Conservation (phyloP, 768 basidiomycete genomes). For the Boletus vinaceobasis region DNA sequence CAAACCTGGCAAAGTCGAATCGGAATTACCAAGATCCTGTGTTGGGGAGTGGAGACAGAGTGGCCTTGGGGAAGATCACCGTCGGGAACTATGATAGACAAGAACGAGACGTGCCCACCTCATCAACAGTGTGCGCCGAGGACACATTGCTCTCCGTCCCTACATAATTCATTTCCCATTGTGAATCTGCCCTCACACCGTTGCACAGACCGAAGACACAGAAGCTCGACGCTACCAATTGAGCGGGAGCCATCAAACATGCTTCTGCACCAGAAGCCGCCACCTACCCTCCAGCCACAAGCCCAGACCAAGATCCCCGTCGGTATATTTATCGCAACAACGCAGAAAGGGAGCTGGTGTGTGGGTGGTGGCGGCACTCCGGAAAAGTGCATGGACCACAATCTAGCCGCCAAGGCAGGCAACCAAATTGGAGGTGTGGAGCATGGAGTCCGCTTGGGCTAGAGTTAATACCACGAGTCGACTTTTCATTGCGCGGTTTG, state of each 20-base stretch:
- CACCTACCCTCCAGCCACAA: neutral
- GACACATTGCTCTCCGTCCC: neutral
- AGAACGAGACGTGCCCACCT: neutral
- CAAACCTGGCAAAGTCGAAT: neutral
- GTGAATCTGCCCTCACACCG: too few species aligned
- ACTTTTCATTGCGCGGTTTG: neutral
- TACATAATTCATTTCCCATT: neutral
- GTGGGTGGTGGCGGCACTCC: neutral
- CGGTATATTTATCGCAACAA: neutral
- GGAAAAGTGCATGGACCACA: neutral
- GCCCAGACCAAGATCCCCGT: neutral
- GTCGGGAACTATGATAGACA: too few species aligned
- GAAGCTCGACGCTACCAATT: neutral
- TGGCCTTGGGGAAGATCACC: neutral
- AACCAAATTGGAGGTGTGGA: conserved; percentile 1
- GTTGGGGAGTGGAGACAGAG: neutral
- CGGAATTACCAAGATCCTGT: neutral
- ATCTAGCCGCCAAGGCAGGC: neutral
- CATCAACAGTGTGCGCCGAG: neutral
- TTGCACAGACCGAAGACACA: too few species aligned
- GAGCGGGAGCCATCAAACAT: neutral
- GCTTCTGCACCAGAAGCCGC: neutral
- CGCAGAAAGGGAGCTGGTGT: too few species aligned
- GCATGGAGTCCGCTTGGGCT: neutral
- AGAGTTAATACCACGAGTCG: neutral